These are phyloP conservation scores for Forsythia suspensa DNA, from an alignment of 257 asterid species.

Conservation along the genomic window DNA sequence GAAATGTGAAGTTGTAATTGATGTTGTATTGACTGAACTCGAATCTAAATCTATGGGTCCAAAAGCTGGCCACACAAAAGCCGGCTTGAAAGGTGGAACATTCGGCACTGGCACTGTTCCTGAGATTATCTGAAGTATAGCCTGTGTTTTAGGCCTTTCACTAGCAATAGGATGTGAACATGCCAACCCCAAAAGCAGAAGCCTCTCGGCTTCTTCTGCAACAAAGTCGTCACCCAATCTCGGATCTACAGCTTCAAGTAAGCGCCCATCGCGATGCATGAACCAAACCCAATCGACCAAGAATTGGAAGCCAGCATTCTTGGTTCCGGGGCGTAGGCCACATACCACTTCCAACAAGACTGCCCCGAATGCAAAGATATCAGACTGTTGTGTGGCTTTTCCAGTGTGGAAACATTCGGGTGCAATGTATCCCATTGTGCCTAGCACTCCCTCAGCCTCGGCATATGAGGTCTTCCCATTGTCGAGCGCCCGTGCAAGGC, in stretches of 20 bases:
- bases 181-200: slow-evolving; percentile 71
- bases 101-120: slow-evolving; percentile 56
- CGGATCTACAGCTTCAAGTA: slow-evolving; percentile 69
- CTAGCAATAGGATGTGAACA: slow-evolving; percentile 73
- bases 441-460: slow-evolving; percentile 78
- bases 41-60: slow-evolving; percentile 39
- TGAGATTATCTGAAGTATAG: slow-evolving; percentile 58
- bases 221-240: slow-evolving; percentile 49
- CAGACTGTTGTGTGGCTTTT: slow-evolving; percentile 78
- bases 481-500: slow-evolving; percentile 87
- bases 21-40: slow-evolving; percentile 23
- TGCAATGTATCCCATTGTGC: slow-evolving; percentile 90
- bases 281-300: slow-evolving; percentile 90
- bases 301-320: slow-evolving; percentile 47
- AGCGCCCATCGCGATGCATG: slow-evolving; percentile 61
- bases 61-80: slow-evolving; percentile 77
- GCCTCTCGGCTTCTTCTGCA: slow-evolving; percentile 62
- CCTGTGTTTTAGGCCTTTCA: slow-evolving; percentile 66
- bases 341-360: slow-evolving; percentile 72
- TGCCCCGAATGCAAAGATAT: slow-evolving; percentile 80
- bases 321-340: slow-evolving; percentile 71
- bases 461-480: slow-evolving; percentile 76
- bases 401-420: slow-evolving; percentile 95
- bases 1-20: slow-evolving; percentile 42
- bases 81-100: slow-evolving; percentile 82